Percentiles rank a stretch among this genome's conserved stretches.
Conservation (phyloP, 176 grass and related monocot species). For the Dactylis glomerata region DNA sequence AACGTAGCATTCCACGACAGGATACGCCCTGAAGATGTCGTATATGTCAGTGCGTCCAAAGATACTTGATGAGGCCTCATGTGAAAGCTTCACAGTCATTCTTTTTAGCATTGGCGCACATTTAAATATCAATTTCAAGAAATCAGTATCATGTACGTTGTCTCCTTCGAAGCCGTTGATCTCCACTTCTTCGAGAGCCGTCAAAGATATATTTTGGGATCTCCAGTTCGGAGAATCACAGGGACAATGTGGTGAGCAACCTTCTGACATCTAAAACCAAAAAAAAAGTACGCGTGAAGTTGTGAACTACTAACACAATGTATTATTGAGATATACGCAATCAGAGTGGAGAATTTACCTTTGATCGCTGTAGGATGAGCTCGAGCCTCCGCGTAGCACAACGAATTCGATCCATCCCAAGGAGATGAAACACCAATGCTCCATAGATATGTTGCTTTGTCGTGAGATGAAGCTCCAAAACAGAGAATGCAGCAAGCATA, state of each 20-base stretch:
- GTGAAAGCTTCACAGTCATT: not conserved
- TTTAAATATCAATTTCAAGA: not conserved
- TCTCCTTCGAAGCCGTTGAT: not conserved
- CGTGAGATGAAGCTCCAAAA: not conserved
- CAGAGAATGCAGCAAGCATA: not conserved
- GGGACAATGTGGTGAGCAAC: not conserved
- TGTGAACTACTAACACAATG: not conserved
- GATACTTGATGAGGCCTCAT: not conserved
- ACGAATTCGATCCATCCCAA: not conserved
- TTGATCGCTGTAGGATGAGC: no score
- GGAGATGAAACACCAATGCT: not conserved
- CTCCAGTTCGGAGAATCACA: not conserved
- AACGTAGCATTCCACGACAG: not conserved
- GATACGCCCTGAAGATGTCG: not conserved
- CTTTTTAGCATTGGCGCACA: not conserved
- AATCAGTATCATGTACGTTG: not conserved
- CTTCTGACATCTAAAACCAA: not conserved
- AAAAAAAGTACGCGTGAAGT: no score
- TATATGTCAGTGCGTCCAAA: not conserved
- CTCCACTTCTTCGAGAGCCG: not conserved
- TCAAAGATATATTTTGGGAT: not conserved
- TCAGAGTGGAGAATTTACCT: not conserved
- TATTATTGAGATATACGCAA: not conserved
- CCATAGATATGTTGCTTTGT: not conserved
- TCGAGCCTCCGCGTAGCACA: no score